Evolutionary conservation across 2,329 filamentous ascomycete species (phyloP).

Genomic region (Lachnellula occidentalis): DNA sequence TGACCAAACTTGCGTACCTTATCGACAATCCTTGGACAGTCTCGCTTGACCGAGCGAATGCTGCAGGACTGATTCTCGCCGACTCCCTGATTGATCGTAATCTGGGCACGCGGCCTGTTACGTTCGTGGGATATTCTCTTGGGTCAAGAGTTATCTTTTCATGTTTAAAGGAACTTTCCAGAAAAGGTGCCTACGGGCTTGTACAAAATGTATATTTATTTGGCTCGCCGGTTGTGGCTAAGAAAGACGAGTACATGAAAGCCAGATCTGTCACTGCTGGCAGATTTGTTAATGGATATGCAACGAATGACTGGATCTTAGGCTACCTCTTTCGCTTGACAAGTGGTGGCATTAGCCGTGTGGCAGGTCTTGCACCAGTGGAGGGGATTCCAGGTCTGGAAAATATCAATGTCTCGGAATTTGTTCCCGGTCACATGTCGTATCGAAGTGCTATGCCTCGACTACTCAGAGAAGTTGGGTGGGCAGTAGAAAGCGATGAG

Average conservation of each 20-base stretch:
- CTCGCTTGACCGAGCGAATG: constrained; percentile 84
- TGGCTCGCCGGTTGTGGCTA: constrained; percentile 85
- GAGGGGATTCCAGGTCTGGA: constrained; percentile 75
- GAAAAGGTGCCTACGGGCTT: constrained; percentile 76
- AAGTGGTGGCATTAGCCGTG: constrained; percentile 80
- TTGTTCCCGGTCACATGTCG: constrained; percentile 91
- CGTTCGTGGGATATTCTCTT: constrained; percentile 89
- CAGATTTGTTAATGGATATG: constrained; percentile 92
- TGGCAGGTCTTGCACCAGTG: constrained; percentile 77
- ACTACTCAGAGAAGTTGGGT: constrained; percentile 80
- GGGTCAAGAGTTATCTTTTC: constrained; percentile 90
- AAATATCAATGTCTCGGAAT: constrained; percentile 80
- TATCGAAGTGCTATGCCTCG: constrained; percentile 90
- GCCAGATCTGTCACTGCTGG: constrained; percentile 81
- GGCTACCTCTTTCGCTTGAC: constrained; percentile 95
- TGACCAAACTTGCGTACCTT: constrained; percentile 90
- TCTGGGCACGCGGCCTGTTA: constrained; percentile 84
- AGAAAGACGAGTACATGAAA: constrained; percentile 80
- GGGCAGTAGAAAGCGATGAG: constrained; percentile 86
- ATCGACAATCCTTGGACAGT: constrained; percentile 99
- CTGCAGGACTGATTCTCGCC: constrained; percentile 85
- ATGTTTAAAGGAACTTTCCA: constrained; percentile 79
- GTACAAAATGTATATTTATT: constrained; percentile 96
- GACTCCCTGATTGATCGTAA: constrained; percentile 91
- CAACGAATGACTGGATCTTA: constrained; percentile 94